Evolutionary conservation across 768 basidiomycete genomes (phyloP).

Genomic region (Xerocomellus intermedius): DNA sequence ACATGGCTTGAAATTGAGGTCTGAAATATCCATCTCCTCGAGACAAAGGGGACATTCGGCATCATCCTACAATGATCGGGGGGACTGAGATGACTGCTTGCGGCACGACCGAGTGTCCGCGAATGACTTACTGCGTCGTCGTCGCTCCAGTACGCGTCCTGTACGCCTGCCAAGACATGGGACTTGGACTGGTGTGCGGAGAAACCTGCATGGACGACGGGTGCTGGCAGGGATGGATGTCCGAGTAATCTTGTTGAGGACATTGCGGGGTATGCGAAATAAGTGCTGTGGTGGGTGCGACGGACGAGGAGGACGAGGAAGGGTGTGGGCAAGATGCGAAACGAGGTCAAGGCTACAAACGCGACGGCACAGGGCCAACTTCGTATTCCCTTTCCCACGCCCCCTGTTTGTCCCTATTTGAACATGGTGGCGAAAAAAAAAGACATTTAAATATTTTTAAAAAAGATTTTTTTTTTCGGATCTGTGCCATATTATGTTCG

Average conservation of each 20-base stretch:
- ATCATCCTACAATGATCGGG: conserved; percentile 68
- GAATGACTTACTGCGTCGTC: conserved; percentile 68
- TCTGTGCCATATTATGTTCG: conserved; percentile 12
- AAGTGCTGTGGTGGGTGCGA: conserved; percentile 1
- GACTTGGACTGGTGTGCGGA: conserved; percentile 78
- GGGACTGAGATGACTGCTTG: conserved; percentile 14
- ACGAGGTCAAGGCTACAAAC: conserved; percentile 22
- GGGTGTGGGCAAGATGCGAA: conserved; percentile 11
- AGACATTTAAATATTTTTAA: neutral
- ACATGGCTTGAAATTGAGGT: conserved; percentile 99
- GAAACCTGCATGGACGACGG: conserved; percentile 69
- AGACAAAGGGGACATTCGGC: conserved; percentile 97
- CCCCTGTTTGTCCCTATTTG: conserved; percentile 25
- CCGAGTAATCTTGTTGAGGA: conserved; percentile 55
- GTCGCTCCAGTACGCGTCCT: conserved; percentile 97
- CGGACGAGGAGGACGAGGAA: conserved; percentile 21
- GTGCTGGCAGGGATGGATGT: conserved; percentile 68
- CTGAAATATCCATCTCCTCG: conserved; percentile 98
- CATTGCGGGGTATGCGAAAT: conserved; percentile 33
- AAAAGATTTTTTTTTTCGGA: neutral
- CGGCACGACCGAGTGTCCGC: conserved; percentile 1
- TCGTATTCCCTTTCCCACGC: conserved; percentile 22
- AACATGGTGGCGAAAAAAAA: conserved; percentile 2
- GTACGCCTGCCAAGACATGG: conserved; percentile 82
- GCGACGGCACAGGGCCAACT: conserved; percentile 28